Percentiles rank a stretch among this genome's conserved stretches.
phyloP scores from a whole-genome alignment of 768 basidiomycete species.

The Tubosaeta sp. region DNA sequence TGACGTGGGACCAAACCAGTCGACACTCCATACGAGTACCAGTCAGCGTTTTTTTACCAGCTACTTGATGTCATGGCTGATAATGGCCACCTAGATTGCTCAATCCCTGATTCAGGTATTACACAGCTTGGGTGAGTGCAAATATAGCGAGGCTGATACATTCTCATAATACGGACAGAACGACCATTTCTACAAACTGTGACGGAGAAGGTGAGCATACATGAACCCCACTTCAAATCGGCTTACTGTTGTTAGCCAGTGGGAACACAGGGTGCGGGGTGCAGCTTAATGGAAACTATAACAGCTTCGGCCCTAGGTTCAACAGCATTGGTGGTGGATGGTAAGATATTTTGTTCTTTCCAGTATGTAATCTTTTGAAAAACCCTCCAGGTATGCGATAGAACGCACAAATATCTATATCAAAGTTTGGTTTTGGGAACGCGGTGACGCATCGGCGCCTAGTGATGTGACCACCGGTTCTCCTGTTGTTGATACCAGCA shows the following conservation, averaged over 20 bases:
- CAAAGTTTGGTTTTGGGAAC: conserved; percentile 40
- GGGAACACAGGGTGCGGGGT: conserved; percentile 45
- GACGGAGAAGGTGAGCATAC: conserved; percentile 16
- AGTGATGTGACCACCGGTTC: conserved; percentile 26
- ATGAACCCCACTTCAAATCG: neutral
- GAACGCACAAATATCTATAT: conserved; percentile 33
- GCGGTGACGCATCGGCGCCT: conserved; percentile 30
- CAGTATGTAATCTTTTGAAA: neutral
- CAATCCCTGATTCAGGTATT: conserved; percentile 22
- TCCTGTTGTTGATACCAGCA: conserved; percentile 12
- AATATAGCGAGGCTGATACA: too few species aligned
- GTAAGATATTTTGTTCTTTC: conserved; percentile 9
- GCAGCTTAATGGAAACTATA: conserved; percentile 13
- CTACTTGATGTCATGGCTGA: neutral
- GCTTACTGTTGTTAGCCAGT: conserved; percentile 17
- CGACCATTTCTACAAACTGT: conserved; percentile 20
- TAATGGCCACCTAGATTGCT: conserved; percentile 15
- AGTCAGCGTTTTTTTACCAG: conserved; percentile 24
- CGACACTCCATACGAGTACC: conserved; percentile 31
- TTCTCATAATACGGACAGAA: conserved; percentile 12
- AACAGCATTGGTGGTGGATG: conserved; percentile 38
- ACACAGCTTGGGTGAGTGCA: conserved; percentile 23
- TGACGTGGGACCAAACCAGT: too few species aligned
- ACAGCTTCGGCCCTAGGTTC: conserved; percentile 28
- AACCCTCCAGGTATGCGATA: conserved; percentile 33